Base-by-base conservation (phyloP, 208 protist genomes). In the Leishmania gerbilli region DNA sequence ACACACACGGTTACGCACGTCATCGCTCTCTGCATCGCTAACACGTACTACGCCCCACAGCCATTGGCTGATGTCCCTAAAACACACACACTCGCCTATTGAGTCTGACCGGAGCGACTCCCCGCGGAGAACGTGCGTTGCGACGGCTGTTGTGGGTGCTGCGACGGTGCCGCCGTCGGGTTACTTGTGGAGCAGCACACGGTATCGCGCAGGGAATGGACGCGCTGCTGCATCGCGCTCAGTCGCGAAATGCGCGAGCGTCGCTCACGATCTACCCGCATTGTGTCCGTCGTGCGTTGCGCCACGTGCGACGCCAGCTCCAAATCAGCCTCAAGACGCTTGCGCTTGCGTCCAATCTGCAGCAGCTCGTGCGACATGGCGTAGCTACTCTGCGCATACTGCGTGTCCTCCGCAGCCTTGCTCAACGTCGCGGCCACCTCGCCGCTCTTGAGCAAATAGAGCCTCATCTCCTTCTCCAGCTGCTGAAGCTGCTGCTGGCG, bases 141-240 rank as follows among this genome's bases (percentile, higher is more conserved):
- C 60, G 65, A 37, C 72, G 60, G 81, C 53, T 79, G 74, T 47
- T 71, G 62, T 40, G 42, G 31, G 40, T 60, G 47, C 49, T 64
- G 68, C 76, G 75, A 67, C 34, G 80, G 37, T 40, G 74, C 53
- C 40, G 74, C 27, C 40, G 72, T 42, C 34, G 53, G 42, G 31
- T 76, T 79, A 42, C 67, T 27, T 4, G 56, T 49, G 31, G 78
- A 47, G 42, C 42, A 76, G 9, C 76, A 76, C 51, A 92, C 84
- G n/a, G 89, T 81, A n/a, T 87, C 88, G 8, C 86, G 83, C 67
- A 94, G 83, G 27, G 91, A 84, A 34, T 93, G 84, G 5, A 95
- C 91, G 34, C 89, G 89, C 79, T 93, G 89, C 85, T 95, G 88
- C 82, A 93, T 83, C 71, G 90, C 80, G 64, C 88, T 90, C 77